Percentiles rank a stretch among this genome's conserved stretches.
Evolutionary conservation across 345 rosid genomes (phyloP).

Genomic region (Citrus hindsii): DNA sequence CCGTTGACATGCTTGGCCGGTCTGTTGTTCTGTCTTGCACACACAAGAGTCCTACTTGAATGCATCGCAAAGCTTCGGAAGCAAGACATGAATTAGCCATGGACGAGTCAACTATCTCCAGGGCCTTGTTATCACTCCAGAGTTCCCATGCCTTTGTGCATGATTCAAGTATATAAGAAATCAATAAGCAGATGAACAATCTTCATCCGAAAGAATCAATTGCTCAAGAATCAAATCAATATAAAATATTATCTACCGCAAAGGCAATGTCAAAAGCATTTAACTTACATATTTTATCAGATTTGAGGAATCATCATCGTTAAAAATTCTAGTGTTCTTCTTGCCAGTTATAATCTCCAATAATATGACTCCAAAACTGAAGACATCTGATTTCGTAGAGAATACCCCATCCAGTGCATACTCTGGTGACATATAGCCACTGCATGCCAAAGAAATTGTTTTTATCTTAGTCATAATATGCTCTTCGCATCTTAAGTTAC

Average conservation of each 20-base stretch:
- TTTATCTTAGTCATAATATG: neutral
- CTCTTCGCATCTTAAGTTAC: neutral
- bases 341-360: neutral
- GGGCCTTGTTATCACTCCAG: neutral
- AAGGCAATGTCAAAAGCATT: neutral
- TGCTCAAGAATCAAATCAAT: neutral
- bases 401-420: neutral
- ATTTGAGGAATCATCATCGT: neutral
- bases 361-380: neutral
- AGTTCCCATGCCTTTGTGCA: neutral
- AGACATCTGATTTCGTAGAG: neutral
- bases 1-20: conserved; percentile 16
- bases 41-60: conserved; percentile 18
- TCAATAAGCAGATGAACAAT: too few relatives aligned
- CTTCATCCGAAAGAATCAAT: too few relatives aligned
- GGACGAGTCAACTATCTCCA: conserved; percentile 9
- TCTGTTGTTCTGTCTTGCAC: neutral
- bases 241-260: neutral
- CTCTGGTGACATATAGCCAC: neutral
- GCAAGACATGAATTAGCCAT: neutral
- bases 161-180: neutral
- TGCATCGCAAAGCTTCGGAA: neutral
- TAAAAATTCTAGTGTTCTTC: neutral
- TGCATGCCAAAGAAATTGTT: neutral
- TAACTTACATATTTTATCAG: neutral